Conservation (phyloP, 495 filamentous ascomycete genomes). For the Chaetomium fimeti region DNA sequence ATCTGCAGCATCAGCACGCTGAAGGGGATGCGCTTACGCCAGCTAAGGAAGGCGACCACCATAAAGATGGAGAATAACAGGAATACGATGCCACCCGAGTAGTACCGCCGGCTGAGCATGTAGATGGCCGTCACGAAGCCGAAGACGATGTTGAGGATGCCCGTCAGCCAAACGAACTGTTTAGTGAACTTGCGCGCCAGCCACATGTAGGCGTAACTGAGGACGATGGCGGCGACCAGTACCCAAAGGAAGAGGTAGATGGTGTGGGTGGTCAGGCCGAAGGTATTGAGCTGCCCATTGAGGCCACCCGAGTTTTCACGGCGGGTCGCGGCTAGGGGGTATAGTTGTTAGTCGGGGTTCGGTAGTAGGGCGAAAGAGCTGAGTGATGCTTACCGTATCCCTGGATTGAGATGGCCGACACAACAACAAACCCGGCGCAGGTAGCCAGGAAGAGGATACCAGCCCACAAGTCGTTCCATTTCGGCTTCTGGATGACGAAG, state of each 20-base stretch:
- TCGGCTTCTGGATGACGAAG: conserved; percentile 77
- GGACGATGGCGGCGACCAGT: conserved; percentile 64
- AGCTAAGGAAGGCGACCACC: conserved; percentile 55
- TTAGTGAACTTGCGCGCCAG: conserved; percentile 80
- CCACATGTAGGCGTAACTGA: conserved; percentile 75
- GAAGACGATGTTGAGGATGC: conserved; percentile 82
- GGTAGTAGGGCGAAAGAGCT: background rate
- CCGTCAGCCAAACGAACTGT: conserved; percentile 87
- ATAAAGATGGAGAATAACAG: conserved; percentile 68
- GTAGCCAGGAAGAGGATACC: conserved; percentile 74
- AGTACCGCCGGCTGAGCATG: conserved; percentile 67
- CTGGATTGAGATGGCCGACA: conserved; percentile 73
- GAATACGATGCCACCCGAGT: conserved; percentile 80
- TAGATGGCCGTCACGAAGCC: conserved; percentile 63
- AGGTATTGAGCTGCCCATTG: conserved; percentile 65
- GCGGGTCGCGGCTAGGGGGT: conserved; percentile 50
- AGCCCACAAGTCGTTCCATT: conserved; percentile 87
- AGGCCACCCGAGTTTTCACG: conserved; percentile 71
- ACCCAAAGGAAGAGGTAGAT: conserved; percentile 80
- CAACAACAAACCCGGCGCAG: conserved; percentile 71
- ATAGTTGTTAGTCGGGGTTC: background rate
- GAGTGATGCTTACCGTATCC: conserved; percentile 58
- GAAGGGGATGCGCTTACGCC: conserved; percentile 87
- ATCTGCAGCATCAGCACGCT: conserved; percentile 87
- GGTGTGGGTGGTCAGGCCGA: conserved; percentile 76